Evolutionary conservation across 495 filamentous ascomycete genomes (phyloP), one percentile per base, ranked within the genome.

Genomic region (Aspergillus conjunctus): DNA sequence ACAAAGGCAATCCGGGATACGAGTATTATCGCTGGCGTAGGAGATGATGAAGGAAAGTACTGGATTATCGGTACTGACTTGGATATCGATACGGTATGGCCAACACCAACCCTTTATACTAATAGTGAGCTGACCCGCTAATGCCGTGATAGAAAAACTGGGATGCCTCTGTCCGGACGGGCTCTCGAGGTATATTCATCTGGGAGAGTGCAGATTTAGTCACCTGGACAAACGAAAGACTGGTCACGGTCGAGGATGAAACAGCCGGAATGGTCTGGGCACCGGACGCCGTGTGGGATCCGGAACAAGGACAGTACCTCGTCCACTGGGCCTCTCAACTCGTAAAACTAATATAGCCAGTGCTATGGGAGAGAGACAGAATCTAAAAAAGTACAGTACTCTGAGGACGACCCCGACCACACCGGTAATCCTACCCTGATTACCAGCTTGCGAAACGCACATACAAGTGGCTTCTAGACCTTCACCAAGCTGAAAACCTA

Each of bases 61-160:
- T 65, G 48, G 33, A 61, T 65, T 26, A 65, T 65, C 44, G 63
- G 63, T 21, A 65, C 63, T 14, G 63, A 65, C 33, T 22, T 65
- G 41, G 51, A 65, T 50, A 65, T 65, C 9, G 58, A 54, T 17
- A 41, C 21, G 22, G 63, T 65, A 55, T 34, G 58, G 20, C 18
- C 33, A 12, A 30, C n/a, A 5, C 6, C 44, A 18, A 17, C 31
- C 7, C n/a, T 15, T 9, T 14, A 9, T 9, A 37, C 34, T 37
- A 3, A 37, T 8, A 37, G 9, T 1, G 9, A 37, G 9, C 1
- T 9, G 34, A 37, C 34, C 14, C 9, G 34, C 34, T 37, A 9
- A 37, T 37, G 14, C 34, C 9, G 34, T 0, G 14, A 17, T 49
- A 65, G 63, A 65, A 58, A 12, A 65, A 41, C 58, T 65, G 63